Evolutionary conservation across 148 eudicot species (phyloP).

Genomic region (Bassia scoparia): DNA sequence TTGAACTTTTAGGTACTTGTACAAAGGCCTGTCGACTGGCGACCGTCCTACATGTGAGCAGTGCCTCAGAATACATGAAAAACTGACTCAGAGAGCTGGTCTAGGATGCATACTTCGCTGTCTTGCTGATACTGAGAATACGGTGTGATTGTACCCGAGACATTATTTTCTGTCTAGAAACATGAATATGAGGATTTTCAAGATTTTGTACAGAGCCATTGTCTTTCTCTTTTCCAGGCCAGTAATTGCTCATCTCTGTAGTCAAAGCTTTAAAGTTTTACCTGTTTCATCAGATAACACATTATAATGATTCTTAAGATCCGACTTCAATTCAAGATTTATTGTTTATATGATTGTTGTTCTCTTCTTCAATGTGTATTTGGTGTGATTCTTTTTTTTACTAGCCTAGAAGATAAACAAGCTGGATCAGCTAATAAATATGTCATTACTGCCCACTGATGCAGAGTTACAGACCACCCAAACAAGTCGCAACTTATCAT

Average conservation of each 20-base stretch:
- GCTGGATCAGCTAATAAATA: too few relatives aligned
- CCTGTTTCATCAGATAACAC: background rate
- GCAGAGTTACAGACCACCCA: too few relatives aligned
- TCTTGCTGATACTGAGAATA: slow-evolving; percentile 73
- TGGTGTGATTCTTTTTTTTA: too few relatives aligned
- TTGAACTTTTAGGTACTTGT: slow-evolving; percentile 58
- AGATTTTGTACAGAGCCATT: slow-evolving; percentile 11
- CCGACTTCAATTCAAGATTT: background rate
- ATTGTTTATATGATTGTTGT: background rate
- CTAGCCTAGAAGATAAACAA: too few relatives aligned
- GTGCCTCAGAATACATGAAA: slow-evolving; percentile 88
- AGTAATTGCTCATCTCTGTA: background rate
- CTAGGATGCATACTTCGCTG: slow-evolving; percentile 87
- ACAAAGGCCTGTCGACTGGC: slow-evolving; percentile 88
- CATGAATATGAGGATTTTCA: background rate
- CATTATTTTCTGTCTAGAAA: background rate
- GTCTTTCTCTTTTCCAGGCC: background rate
- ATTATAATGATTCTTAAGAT: too few relatives aligned
- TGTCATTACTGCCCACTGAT: too few relatives aligned
- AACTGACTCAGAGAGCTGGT: slow-evolving; percentile 87
- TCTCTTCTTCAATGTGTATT: background rate
- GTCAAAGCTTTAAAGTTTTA: background rate
- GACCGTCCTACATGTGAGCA: slow-evolving; percentile 96
- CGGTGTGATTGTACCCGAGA: slow-evolving; percentile 41
- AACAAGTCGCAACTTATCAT: too few relatives aligned